These are phyloP conservation scores for Globisporangium abappressorium DNA, from an alignment of 352 stramenopile species.

Conservation along the genomic window DNA sequence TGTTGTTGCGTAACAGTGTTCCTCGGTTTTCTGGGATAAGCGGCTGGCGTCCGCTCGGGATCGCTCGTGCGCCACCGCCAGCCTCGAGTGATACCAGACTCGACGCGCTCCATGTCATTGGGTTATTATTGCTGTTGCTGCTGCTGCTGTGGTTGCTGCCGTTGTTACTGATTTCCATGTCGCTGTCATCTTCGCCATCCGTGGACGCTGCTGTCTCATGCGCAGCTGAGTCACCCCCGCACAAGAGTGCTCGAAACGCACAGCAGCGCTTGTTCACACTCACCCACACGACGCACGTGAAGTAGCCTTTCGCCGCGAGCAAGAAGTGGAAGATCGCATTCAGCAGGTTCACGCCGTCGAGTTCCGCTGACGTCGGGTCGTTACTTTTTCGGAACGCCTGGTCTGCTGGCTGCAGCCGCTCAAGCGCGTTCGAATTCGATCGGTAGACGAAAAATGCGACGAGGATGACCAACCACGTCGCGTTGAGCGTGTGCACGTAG, in stretches of 20 bases:
- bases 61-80: not conserved
- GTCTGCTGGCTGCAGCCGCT: slow-evolving; percentile 28
- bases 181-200: slow-evolving; percentile 5
- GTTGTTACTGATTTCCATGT: not conserved
- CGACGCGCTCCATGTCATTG: slow-evolving; percentile 11
- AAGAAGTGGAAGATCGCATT: slow-evolving; percentile 57
- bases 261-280: slow-evolving; percentile 64
- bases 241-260: slow-evolving; percentile 29
- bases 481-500: slow-evolving; percentile 69
- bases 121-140: slow-evolving; percentile 4
- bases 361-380: not conserved
- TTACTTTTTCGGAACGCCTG: not conserved
- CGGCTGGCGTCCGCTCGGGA: slow-evolving; percentile 2
- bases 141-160: not conserved
- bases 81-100: slow-evolving; percentile 11
- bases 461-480: slow-evolving; percentile 58
- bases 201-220: not conserved
- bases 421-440: slow-evolving; percentile 36
- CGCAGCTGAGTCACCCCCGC: slow-evolving; percentile 10
- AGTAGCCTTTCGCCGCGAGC: slow-evolving; percentile 61
- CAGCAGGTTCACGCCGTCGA: slow-evolving; percentile 29
- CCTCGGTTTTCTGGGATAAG: not conserved
- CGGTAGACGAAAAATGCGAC: slow-evolving; percentile 65
- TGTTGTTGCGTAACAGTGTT: slow-evolving; percentile 4
- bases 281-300: slow-evolving; percentile 62